Percentiles rank a stretch among this genome's conserved stretches.
phyloP scores from a whole-genome alignment of 371 early-diverging fungal species.

The Actinomucor elegans region DNA sequence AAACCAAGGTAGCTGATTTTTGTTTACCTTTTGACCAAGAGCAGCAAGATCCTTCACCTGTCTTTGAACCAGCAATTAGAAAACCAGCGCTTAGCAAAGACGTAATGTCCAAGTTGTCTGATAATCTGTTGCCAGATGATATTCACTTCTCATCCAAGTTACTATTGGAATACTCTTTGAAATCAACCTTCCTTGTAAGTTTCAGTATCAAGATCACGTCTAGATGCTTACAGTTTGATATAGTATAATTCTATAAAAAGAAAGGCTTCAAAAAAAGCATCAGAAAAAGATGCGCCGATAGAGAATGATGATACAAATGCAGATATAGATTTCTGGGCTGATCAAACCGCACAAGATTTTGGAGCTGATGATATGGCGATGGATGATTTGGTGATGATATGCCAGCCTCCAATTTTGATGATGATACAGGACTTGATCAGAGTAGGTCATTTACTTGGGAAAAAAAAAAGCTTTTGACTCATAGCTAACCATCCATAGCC shows the following conservation, averaged over 20 bases:
- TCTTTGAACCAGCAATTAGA: slow-evolving; percentile 71
- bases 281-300: neutral
- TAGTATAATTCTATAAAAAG: too few relatives aligned
- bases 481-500: too few relatives aligned
- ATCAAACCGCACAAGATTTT: slow-evolving; percentile 13
- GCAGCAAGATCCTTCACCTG: slow-evolving; percentile 50
- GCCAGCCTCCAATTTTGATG: too few relatives aligned
- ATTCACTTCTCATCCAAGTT: slow-evolving; percentile 84
- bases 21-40: slow-evolving; percentile 32
- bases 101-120: slow-evolving; percentile 41
- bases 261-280: too few relatives aligned
- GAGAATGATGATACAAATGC: slow-evolving; percentile 25
- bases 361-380: neutral
- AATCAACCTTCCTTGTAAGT: slow-evolving; percentile 71
- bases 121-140: slow-evolving; percentile 82
- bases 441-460: neutral
- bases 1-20: neutral
- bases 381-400: slow-evolving; percentile 18
- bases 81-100: slow-evolving; percentile 41
- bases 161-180: slow-evolving; percentile 77
- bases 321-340: slow-evolving; percentile 45
- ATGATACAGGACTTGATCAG: too few relatives aligned
- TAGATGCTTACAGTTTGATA: too few relatives aligned
- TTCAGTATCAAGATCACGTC: too few relatives aligned
- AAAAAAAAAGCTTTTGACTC: neutral